Conservation (phyloP, 2,329 filamentous ascomycete genomes). For the Verticillium dahliae region DNA sequence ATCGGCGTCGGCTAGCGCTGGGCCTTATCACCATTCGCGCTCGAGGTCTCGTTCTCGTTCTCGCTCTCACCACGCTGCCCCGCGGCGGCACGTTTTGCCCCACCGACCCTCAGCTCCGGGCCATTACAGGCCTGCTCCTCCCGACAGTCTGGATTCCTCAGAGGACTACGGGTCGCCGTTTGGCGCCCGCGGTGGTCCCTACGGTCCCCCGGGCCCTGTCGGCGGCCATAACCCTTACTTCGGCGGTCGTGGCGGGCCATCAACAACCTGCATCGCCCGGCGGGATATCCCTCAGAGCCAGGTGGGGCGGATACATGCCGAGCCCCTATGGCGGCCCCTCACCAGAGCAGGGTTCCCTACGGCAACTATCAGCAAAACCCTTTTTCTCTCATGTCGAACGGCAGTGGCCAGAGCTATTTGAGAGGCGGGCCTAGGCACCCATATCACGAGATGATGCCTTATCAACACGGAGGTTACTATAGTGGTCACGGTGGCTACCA, state of each 20-base stretch:
- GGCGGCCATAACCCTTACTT: slow-evolving; percentile 23
- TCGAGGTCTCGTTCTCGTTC: slow-evolving; percentile 11
- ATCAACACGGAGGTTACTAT: slow-evolving; percentile 29
- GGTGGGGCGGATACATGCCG: slow-evolving; percentile 35
- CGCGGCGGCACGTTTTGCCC: slow-evolving; percentile 10
- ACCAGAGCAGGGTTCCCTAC: slow-evolving; percentile 42
- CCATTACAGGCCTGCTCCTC: slow-evolving; percentile 39
- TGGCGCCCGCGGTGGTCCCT: slow-evolving; percentile 10
- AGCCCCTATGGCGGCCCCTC: slow-evolving; percentile 21
- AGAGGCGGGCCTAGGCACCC: slow-evolving; percentile 28
- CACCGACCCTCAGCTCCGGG: neutral
- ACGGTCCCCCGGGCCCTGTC: slow-evolving; percentile 28
- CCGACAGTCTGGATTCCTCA: slow-evolving; percentile 57
- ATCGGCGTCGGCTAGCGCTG: slow-evolving; percentile 45
- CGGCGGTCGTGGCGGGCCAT: slow-evolving; percentile 15
- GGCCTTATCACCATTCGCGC: slow-evolving; percentile 12
- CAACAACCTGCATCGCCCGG: slow-evolving; percentile 13
- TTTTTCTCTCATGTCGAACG: slow-evolving; percentile 34
- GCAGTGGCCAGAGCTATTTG: slow-evolving; percentile 32
- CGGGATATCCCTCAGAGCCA: slow-evolving; percentile 42
- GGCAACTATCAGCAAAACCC: slow-evolving; percentile 31
- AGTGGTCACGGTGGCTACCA: slow-evolving; percentile 19
- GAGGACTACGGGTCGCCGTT: slow-evolving; percentile 48
- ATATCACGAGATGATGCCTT: slow-evolving; percentile 44
- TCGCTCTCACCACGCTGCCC: slow-evolving; percentile 21